Base-by-base conservation (phyloP, 2,329 filamentous ascomycete genomes). In the Ophiocordyceps unilateralis region DNA sequence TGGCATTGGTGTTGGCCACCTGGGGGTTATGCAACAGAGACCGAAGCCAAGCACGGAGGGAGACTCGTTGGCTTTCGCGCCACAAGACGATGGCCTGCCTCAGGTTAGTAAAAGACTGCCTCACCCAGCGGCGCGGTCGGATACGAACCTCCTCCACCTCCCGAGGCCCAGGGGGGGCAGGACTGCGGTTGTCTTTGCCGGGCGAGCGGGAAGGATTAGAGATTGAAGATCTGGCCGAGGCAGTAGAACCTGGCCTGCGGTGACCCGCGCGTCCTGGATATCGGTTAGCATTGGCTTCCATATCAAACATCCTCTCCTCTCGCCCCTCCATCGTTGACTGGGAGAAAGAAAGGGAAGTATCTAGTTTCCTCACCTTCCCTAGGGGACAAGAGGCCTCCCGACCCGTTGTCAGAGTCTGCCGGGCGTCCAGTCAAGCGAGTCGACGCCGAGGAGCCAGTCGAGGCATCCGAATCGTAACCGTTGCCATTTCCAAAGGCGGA, bases 61-160 rank as follows among this genome's bases (percentile, higher is more conserved):
- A 96, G 17, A 96, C 83, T 50, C 91, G 76, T 61, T 96, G 91
- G 50, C 78, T 82, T 64, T 98, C 91, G 36, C 91, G 76, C 65
- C 83, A 88, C 15, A 96, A 66, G 1, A 76, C 64, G 4, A 83
- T 60, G 20, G 69, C 66, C 57, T 78, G 45, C 12, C 24, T 15
- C 6, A 34, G n/a, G 45, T 65, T 46, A 64, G 52, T 39, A n/a
- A 15, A 1, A 5, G 7, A 17, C 14, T 4, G 23, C 9, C 23
- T 11, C 17, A 8, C 17, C 17, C n/a, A n/a, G 32, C 6, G 17
- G 2, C 3, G 32, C 7, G 20, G 14, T 17, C 11, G 22, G n/a
- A 21, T 36, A 47, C 55, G 12, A 48, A 59, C 58, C 32, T 55
- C 49, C 24, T 53, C 48, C n/a, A 45, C 50, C 19, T 51, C 48